Evolutionary conservation across 73 alveolate species (phyloP).

Genomic region (Stentor roeselii): DNA sequence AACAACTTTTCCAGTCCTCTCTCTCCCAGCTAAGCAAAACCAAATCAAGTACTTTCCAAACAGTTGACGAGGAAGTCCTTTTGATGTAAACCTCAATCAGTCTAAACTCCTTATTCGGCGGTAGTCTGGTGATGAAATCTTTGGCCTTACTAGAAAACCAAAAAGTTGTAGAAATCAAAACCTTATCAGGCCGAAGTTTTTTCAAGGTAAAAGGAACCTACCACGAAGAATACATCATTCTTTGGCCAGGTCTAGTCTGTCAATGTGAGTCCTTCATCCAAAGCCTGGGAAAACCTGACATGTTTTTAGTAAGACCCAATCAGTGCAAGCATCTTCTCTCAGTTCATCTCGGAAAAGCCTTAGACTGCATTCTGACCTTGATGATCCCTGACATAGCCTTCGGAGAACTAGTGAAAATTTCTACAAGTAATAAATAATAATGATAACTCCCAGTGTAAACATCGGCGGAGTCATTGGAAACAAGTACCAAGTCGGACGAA

Average conservation of each 20-base stretch:
- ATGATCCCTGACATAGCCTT: not conserved
- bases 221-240: no score
- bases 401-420: no score
- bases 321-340: not conserved
- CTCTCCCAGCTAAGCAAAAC: not conserved
- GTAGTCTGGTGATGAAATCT: not conserved
- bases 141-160: no score
- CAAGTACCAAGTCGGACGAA: constrained; percentile 67
- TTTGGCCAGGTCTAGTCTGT: no score
- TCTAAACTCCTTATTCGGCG: not conserved
- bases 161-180: no score
- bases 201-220: no score
- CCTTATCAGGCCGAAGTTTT: no score
- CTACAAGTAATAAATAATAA: not conserved
- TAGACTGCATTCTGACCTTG: not conserved
- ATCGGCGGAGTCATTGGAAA: constrained; percentile 36
- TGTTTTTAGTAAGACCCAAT: not conserved
- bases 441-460: constrained; percentile 23
- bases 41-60: no score
- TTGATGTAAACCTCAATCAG: not conserved
- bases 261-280: no score
- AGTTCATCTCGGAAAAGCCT: not conserved
- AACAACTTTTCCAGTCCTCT: no score
- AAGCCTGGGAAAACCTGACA: not conserved
- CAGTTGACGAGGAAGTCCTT: not conserved